phyloP scores from a whole-genome alignment of 176 grass and related monocot genomes.

The Rhynchospora tenuis region DNA sequence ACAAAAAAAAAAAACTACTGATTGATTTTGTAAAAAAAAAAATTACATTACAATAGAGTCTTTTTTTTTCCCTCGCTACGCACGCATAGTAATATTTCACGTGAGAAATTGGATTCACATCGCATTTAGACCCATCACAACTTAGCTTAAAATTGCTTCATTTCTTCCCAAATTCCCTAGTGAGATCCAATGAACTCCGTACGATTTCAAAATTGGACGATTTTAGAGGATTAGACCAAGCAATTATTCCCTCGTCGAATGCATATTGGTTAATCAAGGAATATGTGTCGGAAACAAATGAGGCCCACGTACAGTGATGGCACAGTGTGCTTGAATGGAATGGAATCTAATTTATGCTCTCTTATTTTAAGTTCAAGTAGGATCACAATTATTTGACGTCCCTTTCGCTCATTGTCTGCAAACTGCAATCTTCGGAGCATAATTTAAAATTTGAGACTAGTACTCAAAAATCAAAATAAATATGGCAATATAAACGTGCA shows the following conservation, averaged over 20 bases:
- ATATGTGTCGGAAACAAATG: background rate
- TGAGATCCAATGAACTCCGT: background rate
- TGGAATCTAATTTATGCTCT: background rate
- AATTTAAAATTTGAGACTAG: background rate
- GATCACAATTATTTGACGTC: background rate
- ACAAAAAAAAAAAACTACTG: too few relatives aligned
- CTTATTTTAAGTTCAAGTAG: background rate
- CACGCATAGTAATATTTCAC: too few relatives aligned
- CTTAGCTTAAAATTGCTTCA: too few relatives aligned
- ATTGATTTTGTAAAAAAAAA: too few relatives aligned
- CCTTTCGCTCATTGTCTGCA: background rate
- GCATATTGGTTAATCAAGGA: background rate
- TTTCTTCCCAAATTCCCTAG: too few relatives aligned
- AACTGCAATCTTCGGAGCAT: background rate
- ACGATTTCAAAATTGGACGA: background rate
- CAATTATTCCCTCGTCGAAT: slow-evolving; percentile 7
- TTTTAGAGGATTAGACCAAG: background rate
- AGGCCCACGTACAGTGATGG: background rate
- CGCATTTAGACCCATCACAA: background rate
- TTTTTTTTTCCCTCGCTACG: too few relatives aligned
- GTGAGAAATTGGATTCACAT: background rate
- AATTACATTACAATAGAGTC: too few relatives aligned
- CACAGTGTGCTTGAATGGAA: background rate
- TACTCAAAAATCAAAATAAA: background rate
- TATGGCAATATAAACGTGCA: too few relatives aligned